Evolutionary conservation across 345 rosid genomes (phyloP).

Genomic region (Luvunga scandens): DNA sequence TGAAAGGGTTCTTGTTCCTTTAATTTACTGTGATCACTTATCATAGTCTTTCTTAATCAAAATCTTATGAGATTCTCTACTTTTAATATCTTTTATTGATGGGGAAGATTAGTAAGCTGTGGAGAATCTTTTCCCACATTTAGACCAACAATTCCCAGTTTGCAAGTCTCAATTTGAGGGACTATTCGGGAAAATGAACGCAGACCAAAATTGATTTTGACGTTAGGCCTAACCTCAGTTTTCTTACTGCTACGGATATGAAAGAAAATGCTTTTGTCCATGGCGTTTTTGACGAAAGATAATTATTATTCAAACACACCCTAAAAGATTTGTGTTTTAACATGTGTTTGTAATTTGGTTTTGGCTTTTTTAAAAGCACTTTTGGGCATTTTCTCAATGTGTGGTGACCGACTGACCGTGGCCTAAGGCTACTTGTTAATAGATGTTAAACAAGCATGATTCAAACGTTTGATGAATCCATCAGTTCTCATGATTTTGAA

Average conservation of each 20-base stretch:
- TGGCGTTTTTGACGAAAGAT: neutral
- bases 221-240: constrained; percentile 19
- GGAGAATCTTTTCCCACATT: constrained; percentile 21
- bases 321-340: neutral
- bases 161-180: neutral
- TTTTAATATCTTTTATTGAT: neutral
- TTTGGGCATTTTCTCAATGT: neutral
- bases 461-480: neutral
- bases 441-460: neutral
- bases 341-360: neutral
- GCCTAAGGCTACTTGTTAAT: neutral
- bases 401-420: neutral
- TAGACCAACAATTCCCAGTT: neutral
- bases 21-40: neutral
- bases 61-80: constrained; percentile 2
- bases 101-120: constrained; percentile 15
- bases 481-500: neutral
- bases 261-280: neutral
- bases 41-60: constrained; percentile 15
- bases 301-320: neutral
- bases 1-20: constrained; percentile 18
- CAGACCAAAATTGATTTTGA: constrained; percentile 11
- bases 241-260: neutral
- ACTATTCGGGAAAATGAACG: constrained; percentile 15
- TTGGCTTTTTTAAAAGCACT: neutral